Evolutionary conservation across 352 stramenopile species (phyloP).

Genomic region (Globisporangium camurandrum): DNA sequence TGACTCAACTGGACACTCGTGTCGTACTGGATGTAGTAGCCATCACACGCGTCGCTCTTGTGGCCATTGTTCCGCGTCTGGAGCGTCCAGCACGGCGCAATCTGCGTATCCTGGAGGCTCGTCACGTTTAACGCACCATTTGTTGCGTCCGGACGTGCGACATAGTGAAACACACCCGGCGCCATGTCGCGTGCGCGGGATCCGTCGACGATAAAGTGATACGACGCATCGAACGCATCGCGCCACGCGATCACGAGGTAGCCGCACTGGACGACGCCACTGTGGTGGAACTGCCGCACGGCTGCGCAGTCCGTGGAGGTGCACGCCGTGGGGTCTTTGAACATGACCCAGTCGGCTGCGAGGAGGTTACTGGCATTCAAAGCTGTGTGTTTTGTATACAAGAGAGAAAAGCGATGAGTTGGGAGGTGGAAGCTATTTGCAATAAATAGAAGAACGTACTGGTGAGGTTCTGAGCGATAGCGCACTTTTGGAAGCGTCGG

Average conservation of each 20-base stretch:
- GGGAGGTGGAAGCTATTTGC: too few species aligned
- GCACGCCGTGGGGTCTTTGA: slow-evolving; percentile 45
- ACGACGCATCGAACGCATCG: slow-evolving; percentile 26
- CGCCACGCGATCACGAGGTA: slow-evolving; percentile 66
- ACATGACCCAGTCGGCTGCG: slow-evolving; percentile 69
- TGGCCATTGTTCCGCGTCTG: slow-evolving; percentile 69
- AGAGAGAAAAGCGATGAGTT: too few species aligned
- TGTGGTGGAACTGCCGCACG: slow-evolving; percentile 52
- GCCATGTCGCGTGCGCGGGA: slow-evolving; percentile 54
- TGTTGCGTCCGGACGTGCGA: slow-evolving; percentile 18
- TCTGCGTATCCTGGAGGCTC: slow-evolving; percentile 22
- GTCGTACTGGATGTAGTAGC: slow-evolving; percentile 63
- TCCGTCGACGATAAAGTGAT: slow-evolving; percentile 72
- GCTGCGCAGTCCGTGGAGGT: slow-evolving; percentile 53
- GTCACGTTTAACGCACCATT: slow-evolving; percentile 18
- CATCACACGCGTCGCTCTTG: slow-evolving; percentile 36
- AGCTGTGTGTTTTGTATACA: too few species aligned
- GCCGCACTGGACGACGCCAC: slow-evolving; percentile 56
- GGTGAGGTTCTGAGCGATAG: slow-evolving; percentile 35
- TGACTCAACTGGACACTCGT: slow-evolving; percentile 36
- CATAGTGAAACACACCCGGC: slow-evolving; percentile 59
- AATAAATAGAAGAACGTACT: too few species aligned
- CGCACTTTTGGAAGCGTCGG: slow-evolving; percentile 46
- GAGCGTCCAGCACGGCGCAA: slow-evolving; percentile 54
- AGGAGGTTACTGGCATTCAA: too few species aligned